Evolutionary conservation across 2,329 filamentous ascomycete species (phyloP), one percentile per base, ranked within the genome.

Genomic region (Periconia digitata): DNA sequence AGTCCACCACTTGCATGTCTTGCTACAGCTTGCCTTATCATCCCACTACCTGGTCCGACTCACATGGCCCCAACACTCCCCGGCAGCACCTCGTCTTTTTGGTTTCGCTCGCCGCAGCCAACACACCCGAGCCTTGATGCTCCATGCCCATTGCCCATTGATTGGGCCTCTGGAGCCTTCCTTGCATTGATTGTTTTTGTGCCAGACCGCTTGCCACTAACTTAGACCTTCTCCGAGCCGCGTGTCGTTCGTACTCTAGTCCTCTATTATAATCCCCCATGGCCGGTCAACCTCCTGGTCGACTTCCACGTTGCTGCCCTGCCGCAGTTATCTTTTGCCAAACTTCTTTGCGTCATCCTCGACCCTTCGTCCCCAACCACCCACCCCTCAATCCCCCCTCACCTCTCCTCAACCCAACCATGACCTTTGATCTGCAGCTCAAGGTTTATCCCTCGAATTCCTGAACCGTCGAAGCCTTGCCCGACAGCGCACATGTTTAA

Each of bases 201-300:
- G 60, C 61, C 53, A 63, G 60, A 64, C 65, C 66, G 60, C 66
- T 69, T 66, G 67, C 65, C 59, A 60, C 56, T 57, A 56, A 32
- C 23, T 10, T 32, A 32, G 4, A 5, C 8, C 27, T 40, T 55
- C 49, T 4, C 60, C 62, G 57, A 58, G 40, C 55, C 54, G 55
- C 56, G 51, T 53, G 15, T 34, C 29, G 54, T 48, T 51, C 41
- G 58, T 64, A 61, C 62, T 57, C 63, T 53, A 67, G 59, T 48
- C n/a, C n/a, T n/a, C 39, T 55, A 58, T 60, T 12, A 32, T 12
- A 32, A 32, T 32, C 27, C 27, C 27, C 27, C 27, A 32, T 32
- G 27, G 27, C 27, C 27, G 12, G 4, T 15, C 27, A 32, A 10
- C 27, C 27, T 32, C 27, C 8, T 32, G 27, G 27, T 10, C 27